Conservation (phyloP, 108 stramenopile genomes). For the Nitzschia inconspicua region DNA sequence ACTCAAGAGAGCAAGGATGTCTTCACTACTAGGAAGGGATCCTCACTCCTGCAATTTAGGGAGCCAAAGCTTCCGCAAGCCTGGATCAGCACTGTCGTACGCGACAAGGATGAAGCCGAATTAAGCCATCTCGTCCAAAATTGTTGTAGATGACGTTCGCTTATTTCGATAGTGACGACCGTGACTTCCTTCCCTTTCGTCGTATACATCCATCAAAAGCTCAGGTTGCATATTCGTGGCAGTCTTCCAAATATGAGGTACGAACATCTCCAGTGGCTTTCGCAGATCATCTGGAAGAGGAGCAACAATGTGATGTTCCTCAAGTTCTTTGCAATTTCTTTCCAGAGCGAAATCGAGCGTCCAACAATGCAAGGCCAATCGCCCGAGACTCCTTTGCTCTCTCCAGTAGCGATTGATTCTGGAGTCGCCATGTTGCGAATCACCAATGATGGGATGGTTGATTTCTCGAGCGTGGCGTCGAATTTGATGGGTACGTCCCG, state of each 20-base stretch:
- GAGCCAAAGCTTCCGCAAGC: no score
- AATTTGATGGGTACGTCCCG: slow-evolving; percentile 68
- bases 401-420: slow-evolving; percentile 72
- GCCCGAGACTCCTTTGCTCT: slow-evolving; percentile 37
- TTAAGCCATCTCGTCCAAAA: no score
- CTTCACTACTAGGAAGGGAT: no score
- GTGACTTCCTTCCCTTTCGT: slow-evolving; percentile 51
- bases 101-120: no score
- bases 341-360: slow-evolving; percentile 40
- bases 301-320: slow-evolving; percentile 15
- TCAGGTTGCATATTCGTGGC: slow-evolving; percentile 33
- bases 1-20: no score
- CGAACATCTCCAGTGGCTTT: slow-evolving; percentile 13
- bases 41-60: no score
- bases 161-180: slow-evolving; percentile 38
- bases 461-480: slow-evolving; percentile 50
- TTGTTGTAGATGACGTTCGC: no score
- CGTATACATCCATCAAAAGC: slow-evolving; percentile 33
- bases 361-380: slow-evolving; percentile 67
- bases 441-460: slow-evolving; percentile 64
- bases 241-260: slow-evolving; percentile 37
- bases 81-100: no score
- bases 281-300: slow-evolving; percentile 41
- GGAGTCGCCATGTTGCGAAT: slow-evolving; percentile 71
- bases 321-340: background rate